Evolutionary conservation across 805 yeast species (phyloP), one percentile per base, ranked within the genome.

Genomic region (Pichia kluyveri): DNA sequence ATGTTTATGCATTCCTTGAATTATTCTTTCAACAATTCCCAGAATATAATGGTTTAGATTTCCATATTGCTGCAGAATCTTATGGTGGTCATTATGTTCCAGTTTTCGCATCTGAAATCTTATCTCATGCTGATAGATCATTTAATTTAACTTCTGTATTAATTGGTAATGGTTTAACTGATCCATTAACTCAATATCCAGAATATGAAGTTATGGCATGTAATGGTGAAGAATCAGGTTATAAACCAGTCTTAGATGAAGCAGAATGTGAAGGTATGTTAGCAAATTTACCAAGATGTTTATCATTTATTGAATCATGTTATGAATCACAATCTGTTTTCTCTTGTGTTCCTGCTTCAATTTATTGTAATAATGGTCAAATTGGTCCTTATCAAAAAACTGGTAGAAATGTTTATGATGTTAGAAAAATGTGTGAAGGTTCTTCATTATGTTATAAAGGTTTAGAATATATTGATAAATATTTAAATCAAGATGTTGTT

Each of bases 141-240:
- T 80, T 83, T 60, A 78, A 86, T 58, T 72, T 89, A 55, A 69
- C 84, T 12, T 86, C 96, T 4, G 82, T 90, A 18, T 61, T 91
- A 62, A 90, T 90, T 59, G 98, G 98, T 53, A 90, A 90, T 63
- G 97, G 98, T 46, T 77, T 90, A 56, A 87, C 96, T 36, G 95
- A 88, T 64, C 84, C 95, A 4, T 70, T 83, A 50, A 74, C 77
- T 41, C 96, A 89, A 71, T 82, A 83, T 60, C 76, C 76, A 50
- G 80, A 81, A 65, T 89, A 87, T 62, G 79, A 83, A 65, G 95
- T 95, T 54, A 90, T 91, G 97, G 95, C 95, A 5, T 91, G 98
- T 67, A 93, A 96, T 46, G n/a, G 37, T 32, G 63, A 75, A 55
- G 95, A 96, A 54, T 60, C 61, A 12, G 96, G 96, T 7, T 80